Evolutionary conservation across 495 filamentous ascomycete genomes (phyloP).

Genomic region (Bacidia rubella): DNA sequence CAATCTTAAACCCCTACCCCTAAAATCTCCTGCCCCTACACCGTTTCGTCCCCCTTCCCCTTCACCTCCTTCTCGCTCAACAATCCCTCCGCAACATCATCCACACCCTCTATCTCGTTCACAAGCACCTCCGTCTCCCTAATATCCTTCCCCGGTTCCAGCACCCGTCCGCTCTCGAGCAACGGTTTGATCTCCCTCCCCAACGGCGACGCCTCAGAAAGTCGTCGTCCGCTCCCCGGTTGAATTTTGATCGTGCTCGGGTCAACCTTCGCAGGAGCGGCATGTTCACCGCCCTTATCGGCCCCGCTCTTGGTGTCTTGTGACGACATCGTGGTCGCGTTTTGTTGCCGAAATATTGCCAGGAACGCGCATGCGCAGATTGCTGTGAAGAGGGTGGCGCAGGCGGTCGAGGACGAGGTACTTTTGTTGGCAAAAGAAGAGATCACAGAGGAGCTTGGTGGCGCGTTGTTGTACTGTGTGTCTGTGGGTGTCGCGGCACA

Average conservation of each 20-base stretch:
- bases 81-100: background rate
- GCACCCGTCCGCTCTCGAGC: background rate
- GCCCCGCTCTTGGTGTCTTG: no score
- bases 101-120: background rate
- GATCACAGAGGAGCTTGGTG: slow-evolving; percentile 1
- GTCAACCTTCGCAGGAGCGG: background rate
- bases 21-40: no score
- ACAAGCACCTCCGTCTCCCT: background rate
- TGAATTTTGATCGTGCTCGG: background rate
- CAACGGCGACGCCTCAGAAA: background rate
- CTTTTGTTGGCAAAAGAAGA: background rate
- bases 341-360: no score
- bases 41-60: no score
- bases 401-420: background rate
- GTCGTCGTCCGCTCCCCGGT: background rate
- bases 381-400: background rate
- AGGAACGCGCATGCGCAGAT: no score
- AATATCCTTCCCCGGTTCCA: background rate
- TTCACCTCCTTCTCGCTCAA: no score
- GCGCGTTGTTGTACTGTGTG: background rate
- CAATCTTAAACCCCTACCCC: no score
- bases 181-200: background rate
- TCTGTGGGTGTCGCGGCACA: background rate
- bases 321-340: no score
- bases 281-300: background rate